A percentile compares a stretch with the other conserved stretches of the same genome.
Conservation (phyloP, 2,329 filamentous ascomycete species). For the Calonectria henricotiae region DNA sequence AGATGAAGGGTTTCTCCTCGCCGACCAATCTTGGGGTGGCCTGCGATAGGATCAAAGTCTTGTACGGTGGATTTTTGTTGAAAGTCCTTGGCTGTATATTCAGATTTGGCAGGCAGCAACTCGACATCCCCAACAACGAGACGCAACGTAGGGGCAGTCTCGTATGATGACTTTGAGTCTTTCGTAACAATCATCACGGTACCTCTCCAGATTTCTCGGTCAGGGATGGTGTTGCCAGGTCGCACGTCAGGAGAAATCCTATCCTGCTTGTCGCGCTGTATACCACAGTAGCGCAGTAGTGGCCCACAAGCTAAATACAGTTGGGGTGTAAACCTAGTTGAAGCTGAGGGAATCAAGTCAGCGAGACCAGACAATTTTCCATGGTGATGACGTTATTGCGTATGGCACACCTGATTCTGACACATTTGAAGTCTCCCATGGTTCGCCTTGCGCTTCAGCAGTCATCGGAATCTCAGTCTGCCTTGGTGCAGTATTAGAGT, state of each 20-base stretch:
- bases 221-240: slow-evolving; percentile 48
- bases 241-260: slow-evolving; percentile 55
- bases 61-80: no score
- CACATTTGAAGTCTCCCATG: neutral
- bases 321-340: slow-evolving; percentile 88
- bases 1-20: slow-evolving; percentile 87
- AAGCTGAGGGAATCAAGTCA: slow-evolving; percentile 58
- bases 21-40: slow-evolving; percentile 66
- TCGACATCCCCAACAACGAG: slow-evolving; percentile 91
- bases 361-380: neutral
- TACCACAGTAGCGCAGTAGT: slow-evolving; percentile 89
- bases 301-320: slow-evolving; percentile 93
- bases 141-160: slow-evolving; percentile 82
- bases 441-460: neutral
- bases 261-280: slow-evolving; percentile 72
- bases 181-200: slow-evolving; percentile 96
- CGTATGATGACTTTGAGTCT: slow-evolving; percentile 87
- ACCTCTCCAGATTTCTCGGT: slow-evolving; percentile 91
- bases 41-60: no score
- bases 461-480: neutral
- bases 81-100: no score
- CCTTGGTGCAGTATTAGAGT: neutral
- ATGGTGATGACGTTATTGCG: no score
- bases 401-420: no score
- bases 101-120: no score